A percentile compares a stretch with the other conserved stretches of the same genome.
phyloP scores from a whole-genome alignment of 2,329 filamentous ascomycete genomes.

The Diplocarpon mali region DNA sequence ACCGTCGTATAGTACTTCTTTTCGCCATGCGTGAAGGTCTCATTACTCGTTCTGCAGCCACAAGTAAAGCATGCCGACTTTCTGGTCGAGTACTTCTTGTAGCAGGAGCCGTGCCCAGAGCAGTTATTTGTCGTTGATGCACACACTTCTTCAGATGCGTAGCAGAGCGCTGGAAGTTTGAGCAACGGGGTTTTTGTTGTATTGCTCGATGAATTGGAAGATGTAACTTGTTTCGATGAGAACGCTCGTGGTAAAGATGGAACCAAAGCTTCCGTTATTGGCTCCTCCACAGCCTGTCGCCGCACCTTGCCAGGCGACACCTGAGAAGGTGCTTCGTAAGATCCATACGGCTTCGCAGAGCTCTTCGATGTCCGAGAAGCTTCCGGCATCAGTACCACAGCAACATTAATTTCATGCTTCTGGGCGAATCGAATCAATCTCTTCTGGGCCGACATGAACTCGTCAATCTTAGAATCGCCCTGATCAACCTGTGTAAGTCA shows the following conservation, averaged over 20 bases:
- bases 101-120: slow-evolving; percentile 70
- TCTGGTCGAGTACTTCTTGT: slow-evolving; percentile 47
- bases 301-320: slow-evolving; percentile 10
- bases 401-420: slow-evolving; percentile 22
- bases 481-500: slow-evolving; percentile 6
- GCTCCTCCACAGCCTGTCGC: slow-evolving; percentile 22
- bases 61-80: slow-evolving; percentile 63
- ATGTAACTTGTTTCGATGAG: slow-evolving; percentile 9
- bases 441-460: slow-evolving; percentile 17
- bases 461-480: slow-evolving; percentile 8
- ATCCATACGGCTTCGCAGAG: slow-evolving; percentile 20
- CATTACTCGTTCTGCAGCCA: slow-evolving; percentile 52
- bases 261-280: slow-evolving; percentile 17
- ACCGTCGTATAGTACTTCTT: slow-evolving; percentile 43
- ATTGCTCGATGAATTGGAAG: slow-evolving; percentile 12
- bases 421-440: slow-evolving; percentile 20
- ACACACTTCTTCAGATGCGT: slow-evolving; percentile 59
- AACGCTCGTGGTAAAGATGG: slow-evolving; percentile 5
- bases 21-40: slow-evolving; percentile 27
- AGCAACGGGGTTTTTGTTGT: slow-evolving; percentile 14
- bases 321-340: slow-evolving; percentile 20
- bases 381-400: slow-evolving; percentile 24
- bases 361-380: slow-evolving; percentile 15
- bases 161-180: slow-evolving; percentile 55
- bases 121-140: slow-evolving; percentile 62